These are phyloP conservation scores for Tirmania nivea DNA, from an alignment of 495 filamentous ascomycete genomes.

Conservation along the genomic window DNA sequence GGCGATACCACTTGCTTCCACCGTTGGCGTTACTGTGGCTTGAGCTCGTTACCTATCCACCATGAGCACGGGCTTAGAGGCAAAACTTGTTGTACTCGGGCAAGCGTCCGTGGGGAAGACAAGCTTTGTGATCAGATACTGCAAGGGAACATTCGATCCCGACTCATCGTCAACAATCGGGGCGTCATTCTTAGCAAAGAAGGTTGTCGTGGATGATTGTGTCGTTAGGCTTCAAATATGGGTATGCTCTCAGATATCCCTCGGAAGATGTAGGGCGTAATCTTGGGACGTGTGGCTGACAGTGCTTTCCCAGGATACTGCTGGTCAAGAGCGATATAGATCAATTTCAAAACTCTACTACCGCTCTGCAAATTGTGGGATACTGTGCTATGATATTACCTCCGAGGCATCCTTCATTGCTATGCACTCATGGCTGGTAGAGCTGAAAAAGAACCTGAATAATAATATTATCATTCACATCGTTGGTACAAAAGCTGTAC, in stretches of 20 bases:
- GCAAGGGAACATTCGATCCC: slow-evolving; percentile 55
- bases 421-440: slow-evolving; percentile 62
- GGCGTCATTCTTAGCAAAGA: slow-evolving; percentile 84
- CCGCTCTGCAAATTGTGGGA: slow-evolving; percentile 77
- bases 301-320: slow-evolving; percentile 30
- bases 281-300: slow-evolving; percentile 64
- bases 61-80: slow-evolving; percentile 62
- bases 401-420: slow-evolving; percentile 67
- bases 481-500: slow-evolving; percentile 64
- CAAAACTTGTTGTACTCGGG: slow-evolving; percentile 80
- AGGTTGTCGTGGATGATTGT: slow-evolving; percentile 59
- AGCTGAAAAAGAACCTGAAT: slow-evolving; percentile 20
- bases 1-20: neutral
- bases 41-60: slow-evolving; percentile 1
- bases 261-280: slow-evolving; percentile 15
- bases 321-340: slow-evolving; percentile 87
- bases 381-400: slow-evolving; percentile 89
- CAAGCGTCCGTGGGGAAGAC: slow-evolving; percentile 78
- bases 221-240: slow-evolving; percentile 14
- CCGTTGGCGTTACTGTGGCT: neutral
- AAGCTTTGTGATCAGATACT: slow-evolving; percentile 67
- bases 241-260: neutral
- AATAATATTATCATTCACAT: slow-evolving; percentile 79
- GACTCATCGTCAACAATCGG: slow-evolving; percentile 65
- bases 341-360: slow-evolving; percentile 89